Evolutionary conservation across 176 grass and related monocot species (phyloP).

Genomic region (Triticum turgidum): DNA sequence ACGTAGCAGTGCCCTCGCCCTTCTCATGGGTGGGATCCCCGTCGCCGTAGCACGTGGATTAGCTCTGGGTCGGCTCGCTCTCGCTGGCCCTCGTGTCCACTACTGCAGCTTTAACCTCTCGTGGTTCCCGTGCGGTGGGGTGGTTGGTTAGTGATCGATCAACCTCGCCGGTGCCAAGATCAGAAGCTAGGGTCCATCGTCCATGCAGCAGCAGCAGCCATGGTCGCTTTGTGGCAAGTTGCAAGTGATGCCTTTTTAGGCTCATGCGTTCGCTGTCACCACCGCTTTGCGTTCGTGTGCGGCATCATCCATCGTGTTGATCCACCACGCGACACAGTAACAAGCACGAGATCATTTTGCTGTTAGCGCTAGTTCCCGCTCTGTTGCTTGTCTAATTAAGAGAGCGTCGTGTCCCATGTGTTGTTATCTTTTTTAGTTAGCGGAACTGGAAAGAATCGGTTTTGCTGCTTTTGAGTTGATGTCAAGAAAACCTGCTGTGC

Average conservation of each 20-base stretch:
- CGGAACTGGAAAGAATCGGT: background rate
- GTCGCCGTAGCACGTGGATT: constrained; percentile 24
- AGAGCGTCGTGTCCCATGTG: background rate
- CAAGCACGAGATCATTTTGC: background rate
- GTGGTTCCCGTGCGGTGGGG: constrained; percentile 3
- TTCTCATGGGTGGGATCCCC: constrained; percentile 12
- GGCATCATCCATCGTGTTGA: background rate
- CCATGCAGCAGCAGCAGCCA: too few relatives aligned
- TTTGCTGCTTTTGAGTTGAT: background rate
- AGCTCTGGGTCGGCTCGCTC: background rate
- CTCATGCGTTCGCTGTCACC: background rate
- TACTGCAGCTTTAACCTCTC: constrained; percentile 16
- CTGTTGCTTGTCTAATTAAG: background rate
- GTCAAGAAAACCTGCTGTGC: background rate
- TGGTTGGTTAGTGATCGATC: background rate
- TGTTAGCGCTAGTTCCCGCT: background rate
- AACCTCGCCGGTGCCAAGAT: background rate
- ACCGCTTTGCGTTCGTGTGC: background rate
- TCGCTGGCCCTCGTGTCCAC: constrained; percentile 19
- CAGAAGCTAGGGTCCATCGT: background rate
- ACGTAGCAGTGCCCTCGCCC: background rate
- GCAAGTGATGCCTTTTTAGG: background rate
- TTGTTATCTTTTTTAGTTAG: background rate
- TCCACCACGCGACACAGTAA: background rate
- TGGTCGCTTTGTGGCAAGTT: constrained; percentile 9